A percentile compares a stretch with the other conserved stretches of the same genome.
phyloP scores from a whole-genome alignment of 2,329 filamentous ascomycete genomes.

The Rhynchosporium graminicola region DNA sequence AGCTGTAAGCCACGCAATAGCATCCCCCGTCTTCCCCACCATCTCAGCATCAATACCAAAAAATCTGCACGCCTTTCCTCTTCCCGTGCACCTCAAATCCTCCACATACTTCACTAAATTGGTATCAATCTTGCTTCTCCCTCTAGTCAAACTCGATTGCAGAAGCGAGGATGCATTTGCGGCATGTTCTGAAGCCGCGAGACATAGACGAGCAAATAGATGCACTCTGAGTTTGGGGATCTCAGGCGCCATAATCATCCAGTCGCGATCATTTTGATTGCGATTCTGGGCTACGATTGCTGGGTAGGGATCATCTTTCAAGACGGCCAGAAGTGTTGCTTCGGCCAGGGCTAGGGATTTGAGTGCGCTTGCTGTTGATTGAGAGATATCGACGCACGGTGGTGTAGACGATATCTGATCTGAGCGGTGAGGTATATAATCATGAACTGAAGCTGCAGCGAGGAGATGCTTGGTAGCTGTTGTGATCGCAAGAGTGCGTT shows the following conservation, averaged over 20 bases:
- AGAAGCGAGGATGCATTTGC: conserved; percentile 64
- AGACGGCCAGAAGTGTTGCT: conserved; percentile 82
- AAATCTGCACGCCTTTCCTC: conserved; percentile 86
- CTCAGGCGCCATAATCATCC: conserved; percentile 92
- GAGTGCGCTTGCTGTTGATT: conserved; percentile 56
- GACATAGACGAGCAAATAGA: conserved; percentile 82
- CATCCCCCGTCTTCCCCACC: conserved; percentile 77
- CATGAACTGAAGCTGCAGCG: conserved; percentile 76
- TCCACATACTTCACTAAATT: conserved; percentile 72
- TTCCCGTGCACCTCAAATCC: conserved; percentile 71
- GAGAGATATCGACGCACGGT: conserved; percentile 56
- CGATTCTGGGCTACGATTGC: conserved; percentile 77
- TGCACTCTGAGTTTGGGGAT: conserved; percentile 88
- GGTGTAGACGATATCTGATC: conserved; percentile 44
- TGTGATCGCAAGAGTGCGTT: conserved; percentile 69
- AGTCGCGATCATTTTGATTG: conserved; percentile 83
- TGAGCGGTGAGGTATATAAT: conserved; percentile 64
- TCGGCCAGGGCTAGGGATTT: conserved; percentile 76
- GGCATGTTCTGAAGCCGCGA: conserved; percentile 87
- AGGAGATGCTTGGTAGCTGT: conserved; percentile 77
- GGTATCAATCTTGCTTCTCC: conserved; percentile 58
- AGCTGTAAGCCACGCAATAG: conserved; percentile 82
- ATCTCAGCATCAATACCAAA: conserved; percentile 88
- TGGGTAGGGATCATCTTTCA: conserved; percentile 94
- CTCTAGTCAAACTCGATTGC: conserved; percentile 43